These are phyloP conservation scores for Melanomma pulvis-pyrius DNA, from an alignment of 495 filamentous ascomycete genomes.

Conservation along the genomic window DNA sequence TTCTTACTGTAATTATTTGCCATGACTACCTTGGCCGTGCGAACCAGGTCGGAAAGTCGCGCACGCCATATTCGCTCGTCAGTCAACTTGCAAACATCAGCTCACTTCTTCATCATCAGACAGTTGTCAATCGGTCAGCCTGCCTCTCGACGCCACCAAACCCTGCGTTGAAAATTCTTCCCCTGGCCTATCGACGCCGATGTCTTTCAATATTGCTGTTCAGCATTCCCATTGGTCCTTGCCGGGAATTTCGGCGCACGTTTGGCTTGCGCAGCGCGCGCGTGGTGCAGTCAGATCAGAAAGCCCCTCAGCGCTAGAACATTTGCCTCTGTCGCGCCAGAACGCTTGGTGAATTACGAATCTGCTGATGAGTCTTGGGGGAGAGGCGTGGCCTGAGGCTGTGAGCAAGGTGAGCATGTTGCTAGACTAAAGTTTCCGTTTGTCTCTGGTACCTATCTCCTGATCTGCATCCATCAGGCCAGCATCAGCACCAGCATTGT, in stretches of 20 bases:
- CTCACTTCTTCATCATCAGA: too few relatives aligned
- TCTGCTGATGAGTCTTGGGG: not conserved
- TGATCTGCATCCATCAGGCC: not conserved
- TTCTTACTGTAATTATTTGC: too few relatives aligned
- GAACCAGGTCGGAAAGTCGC: too few relatives aligned
- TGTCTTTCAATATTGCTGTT: not conserved
- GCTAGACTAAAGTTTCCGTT: not conserved
- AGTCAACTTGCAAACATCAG: too few relatives aligned
- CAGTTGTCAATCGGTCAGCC: too few relatives aligned
- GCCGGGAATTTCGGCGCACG: not conserved
- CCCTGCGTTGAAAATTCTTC: too few relatives aligned
- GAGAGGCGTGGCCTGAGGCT: not conserved
- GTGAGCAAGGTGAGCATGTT: not conserved
- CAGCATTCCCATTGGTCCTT: not conserved
- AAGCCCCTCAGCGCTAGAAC: slow-evolving; percentile 28
- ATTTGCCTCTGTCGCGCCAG: not conserved
- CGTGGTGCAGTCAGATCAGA: not conserved
- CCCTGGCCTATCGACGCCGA: too few relatives aligned
- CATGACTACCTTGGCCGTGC: too few relatives aligned
- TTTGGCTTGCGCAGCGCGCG: slow-evolving; percentile 20
- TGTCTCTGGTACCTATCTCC: too few relatives aligned
- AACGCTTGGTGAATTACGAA: not conserved
- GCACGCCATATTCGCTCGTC: too few relatives aligned
- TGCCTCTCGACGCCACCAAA: too few relatives aligned
- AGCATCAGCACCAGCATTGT: not conserved